Base-by-base conservation (phyloP, 1,284 basidiomycete genomes). In the Cutaneotrichosporon cyanovorans region DNA sequence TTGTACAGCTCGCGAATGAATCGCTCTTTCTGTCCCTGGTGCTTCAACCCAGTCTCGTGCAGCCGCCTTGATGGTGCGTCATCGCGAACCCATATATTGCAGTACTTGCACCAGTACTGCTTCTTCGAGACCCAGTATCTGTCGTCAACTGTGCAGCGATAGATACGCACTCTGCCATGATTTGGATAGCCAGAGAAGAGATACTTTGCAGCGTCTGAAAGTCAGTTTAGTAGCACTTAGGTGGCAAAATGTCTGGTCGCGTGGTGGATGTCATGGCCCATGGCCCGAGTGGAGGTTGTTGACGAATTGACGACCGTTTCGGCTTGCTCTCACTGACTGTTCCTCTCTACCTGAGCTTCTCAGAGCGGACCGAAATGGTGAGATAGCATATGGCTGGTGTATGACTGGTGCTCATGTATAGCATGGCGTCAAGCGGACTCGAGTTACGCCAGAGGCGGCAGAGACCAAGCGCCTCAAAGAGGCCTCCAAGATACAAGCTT, bases 1-100 rank as follows among this genome's bases (percentile, higher is more conserved):
- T 93, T 93, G 78, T 98, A 98, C 23, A 97, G 78, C 35, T 85
- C 81, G 35, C 88, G 78, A 44, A 98, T 86, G 69, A 85, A 93
- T 9, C 91, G 79, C 64, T 96, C 91, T 53, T 87, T 82, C 68
- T 88, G 95, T 40, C 90, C 90, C 67, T 95, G 87, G 75, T 99
- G 95, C 39, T 88, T 81, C 41, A 93, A 73, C 37, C 95, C 95
- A 54, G 80, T 85, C 72, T 98, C 95, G 69, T 99, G 95, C 51
- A 92, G 89, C 53, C 80, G 77, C 43, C 87, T 80, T 2, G 93
- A 97, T 64, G 91, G 91, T 11, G 80, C 87, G 76, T 95, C 90
- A 71, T 95, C 91, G 47, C 87, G 80, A 55, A 96, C 92, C 73
- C 46, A 73, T 48, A 72, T 67, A 45, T 58, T 61, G 60, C 68